A percentile compares a stretch with the other conserved stretches of the same genome.
These are phyloP conservation scores for Blastobotrys apis DNA, from an alignment of 1,139 yeast species.

Conservation along the genomic window DNA sequence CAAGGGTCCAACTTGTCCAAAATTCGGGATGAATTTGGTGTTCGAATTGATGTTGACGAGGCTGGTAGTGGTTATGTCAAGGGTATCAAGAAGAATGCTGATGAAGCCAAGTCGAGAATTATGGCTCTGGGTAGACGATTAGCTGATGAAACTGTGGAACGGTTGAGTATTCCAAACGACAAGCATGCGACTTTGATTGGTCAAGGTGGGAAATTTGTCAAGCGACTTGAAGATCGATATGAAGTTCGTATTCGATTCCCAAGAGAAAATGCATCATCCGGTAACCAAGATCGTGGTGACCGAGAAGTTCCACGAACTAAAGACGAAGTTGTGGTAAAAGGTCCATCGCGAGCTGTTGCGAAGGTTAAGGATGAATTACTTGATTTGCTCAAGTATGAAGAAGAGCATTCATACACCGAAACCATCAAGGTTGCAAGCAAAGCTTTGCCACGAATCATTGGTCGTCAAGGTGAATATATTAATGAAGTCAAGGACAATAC, in stretches of 20 bases:
- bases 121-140: constrained; percentile 60
- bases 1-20: constrained; percentile 71
- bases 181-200: constrained; percentile 85
- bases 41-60: constrained; percentile 65
- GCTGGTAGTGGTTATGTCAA: constrained; percentile 57
- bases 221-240: constrained; percentile 85
- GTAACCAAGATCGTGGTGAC: constrained; percentile 30
- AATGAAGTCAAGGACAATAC: constrained; percentile 77
- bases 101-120: constrained; percentile 63
- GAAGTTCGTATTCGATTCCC: constrained; percentile 81
- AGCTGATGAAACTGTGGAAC: constrained; percentile 73
- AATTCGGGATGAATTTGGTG: constrained; percentile 73
- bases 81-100: constrained; percentile 79
- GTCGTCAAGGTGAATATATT: constrained; percentile 81
- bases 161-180: constrained; percentile 66
- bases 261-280: constrained; percentile 32
- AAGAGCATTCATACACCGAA: constrained; percentile 73
- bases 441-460: constrained; percentile 80
- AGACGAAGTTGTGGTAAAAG: constrained; percentile 76
- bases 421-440: constrained; percentile 61
- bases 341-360: constrained; percentile 86
- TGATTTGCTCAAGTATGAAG: constrained; percentile 81
- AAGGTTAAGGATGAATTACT: constrained; percentile 82
- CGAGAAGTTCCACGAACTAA: constrained; percentile 23
- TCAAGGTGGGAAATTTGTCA: constrained; percentile 72